Evolutionary conservation across 305 asterid genomes (phyloP).

Genomic region (Fraxinus ornus): DNA sequence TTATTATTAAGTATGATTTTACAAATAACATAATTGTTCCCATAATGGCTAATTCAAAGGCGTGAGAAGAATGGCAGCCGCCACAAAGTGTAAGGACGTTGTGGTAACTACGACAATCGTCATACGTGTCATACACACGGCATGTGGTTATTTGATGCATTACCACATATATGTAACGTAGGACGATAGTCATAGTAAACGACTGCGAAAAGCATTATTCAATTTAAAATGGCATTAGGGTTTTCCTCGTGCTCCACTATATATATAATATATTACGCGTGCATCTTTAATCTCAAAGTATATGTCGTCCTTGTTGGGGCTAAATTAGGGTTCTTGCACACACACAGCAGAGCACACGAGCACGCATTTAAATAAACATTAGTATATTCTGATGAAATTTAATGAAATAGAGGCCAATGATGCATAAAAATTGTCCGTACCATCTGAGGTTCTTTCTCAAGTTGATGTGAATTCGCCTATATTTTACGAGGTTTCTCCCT

Average conservation of each 20-base stretch:
- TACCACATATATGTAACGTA: too few relatives aligned
- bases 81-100: not conserved
- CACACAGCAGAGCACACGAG: not conserved
- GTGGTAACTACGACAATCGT: too few relatives aligned
- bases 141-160: too few relatives aligned
- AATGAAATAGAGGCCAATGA: constrained; percentile 35
- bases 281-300: not conserved
- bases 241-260: not conserved
- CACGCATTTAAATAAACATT: not conserved
- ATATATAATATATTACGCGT: not conserved
- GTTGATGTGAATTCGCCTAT: constrained; percentile 23
- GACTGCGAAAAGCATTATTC: too few relatives aligned
- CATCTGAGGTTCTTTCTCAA: constrained; percentile 42
- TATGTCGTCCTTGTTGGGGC: not conserved
- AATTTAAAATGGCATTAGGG: not conserved
- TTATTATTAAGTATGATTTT: too few relatives aligned
- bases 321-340: not conserved
- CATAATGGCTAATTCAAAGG: not conserved
- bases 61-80: not conserved
- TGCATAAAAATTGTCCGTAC: constrained; percentile 66
- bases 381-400: not conserved
- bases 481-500: constrained; percentile 41
- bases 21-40: too few relatives aligned
- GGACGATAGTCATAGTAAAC: too few relatives aligned
- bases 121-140: too few relatives aligned